Conservation (phyloP, 1,284 basidiomycete species). For the Ganoderma resinaceum region DNA sequence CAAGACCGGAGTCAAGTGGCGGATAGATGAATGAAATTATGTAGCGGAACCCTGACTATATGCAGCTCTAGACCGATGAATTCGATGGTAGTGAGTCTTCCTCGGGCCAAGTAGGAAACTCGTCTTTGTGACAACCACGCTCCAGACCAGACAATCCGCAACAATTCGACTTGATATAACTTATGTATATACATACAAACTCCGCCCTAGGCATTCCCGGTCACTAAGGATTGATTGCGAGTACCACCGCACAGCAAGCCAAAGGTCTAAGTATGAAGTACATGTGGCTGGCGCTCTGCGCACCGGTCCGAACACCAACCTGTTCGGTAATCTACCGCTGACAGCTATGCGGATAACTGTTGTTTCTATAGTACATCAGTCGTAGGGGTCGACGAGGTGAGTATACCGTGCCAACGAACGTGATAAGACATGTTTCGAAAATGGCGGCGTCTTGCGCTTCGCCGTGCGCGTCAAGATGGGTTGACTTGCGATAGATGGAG, state of each 20-base stretch:
- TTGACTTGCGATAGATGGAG: slow-evolving; percentile 4
- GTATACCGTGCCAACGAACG: slow-evolving; percentile 17
- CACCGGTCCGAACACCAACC: slow-evolving; percentile 13
- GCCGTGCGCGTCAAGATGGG: slow-evolving; percentile 12
- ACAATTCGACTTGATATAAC: slow-evolving; percentile 12
- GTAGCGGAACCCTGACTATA: not conserved
- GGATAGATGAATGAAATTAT: not conserved
- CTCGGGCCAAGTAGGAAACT: not conserved
- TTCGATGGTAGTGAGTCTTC: not conserved
- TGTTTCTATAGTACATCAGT: slow-evolving; percentile 31
- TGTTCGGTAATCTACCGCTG: slow-evolving; percentile 11
- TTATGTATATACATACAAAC: slow-evolving; percentile 20
- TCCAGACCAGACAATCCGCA: not conserved
- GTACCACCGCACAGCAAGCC: slow-evolving; percentile 7
- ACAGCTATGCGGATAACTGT: slow-evolving; percentile 8
- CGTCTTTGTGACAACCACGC: not conserved
- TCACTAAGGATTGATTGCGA: not conserved
- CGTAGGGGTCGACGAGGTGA: slow-evolving; percentile 8
- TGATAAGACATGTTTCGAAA: slow-evolving; percentile 16
- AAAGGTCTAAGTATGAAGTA: slow-evolving; percentile 7
- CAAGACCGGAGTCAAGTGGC: not conserved
- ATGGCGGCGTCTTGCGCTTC: slow-evolving; percentile 22
- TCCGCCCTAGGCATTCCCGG: slow-evolving; percentile 4
- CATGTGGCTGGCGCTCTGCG: slow-evolving; percentile 4
- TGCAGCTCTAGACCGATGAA: slow-evolving; percentile 1